Conservation (phyloP, 2,329 filamentous ascomycete species). For the Clarireedia hainanense region DNA sequence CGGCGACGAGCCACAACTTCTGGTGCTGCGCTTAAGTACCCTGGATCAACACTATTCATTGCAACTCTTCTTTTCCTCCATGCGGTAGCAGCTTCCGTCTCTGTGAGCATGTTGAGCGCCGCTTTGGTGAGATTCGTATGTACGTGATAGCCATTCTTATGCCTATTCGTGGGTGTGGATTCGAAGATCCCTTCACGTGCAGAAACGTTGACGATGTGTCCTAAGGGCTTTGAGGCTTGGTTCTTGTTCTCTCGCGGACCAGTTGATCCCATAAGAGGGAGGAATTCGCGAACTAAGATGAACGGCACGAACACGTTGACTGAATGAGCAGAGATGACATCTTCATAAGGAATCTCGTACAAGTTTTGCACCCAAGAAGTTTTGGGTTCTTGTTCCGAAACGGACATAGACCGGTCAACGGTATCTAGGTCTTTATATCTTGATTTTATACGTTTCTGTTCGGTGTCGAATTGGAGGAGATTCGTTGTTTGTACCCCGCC, state of each 20-base stretch:
- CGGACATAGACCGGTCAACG: background rate
- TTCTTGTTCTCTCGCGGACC: background rate
- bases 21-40: constrained; percentile 15
- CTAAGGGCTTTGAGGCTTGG: background rate
- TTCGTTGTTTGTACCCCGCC: background rate
- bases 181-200: constrained; percentile 17
- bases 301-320: constrained; percentile 17
- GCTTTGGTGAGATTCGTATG: constrained; percentile 19
- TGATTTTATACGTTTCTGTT: background rate
- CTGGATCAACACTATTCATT: constrained; percentile 17
- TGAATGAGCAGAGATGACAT: constrained; percentile 17
- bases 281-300: constrained; percentile 14
- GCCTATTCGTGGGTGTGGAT: background rate
- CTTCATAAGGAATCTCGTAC: constrained; percentile 15
- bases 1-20: constrained; percentile 6
- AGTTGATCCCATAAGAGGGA: constrained; percentile 11
- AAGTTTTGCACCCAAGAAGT: constrained; percentile 14
- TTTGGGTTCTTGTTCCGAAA: background rate
- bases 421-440: background rate
- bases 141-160: constrained; percentile 14
- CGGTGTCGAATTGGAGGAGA: background rate
- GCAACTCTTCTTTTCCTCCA: constrained; percentile 12
- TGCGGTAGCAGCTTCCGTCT: constrained; percentile 14
- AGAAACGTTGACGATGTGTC: constrained; percentile 16
- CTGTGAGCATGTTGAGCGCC: constrained; percentile 18